Base-by-base conservation (phyloP, 768 basidiomycete species). In the Boletales sp. region DNA sequence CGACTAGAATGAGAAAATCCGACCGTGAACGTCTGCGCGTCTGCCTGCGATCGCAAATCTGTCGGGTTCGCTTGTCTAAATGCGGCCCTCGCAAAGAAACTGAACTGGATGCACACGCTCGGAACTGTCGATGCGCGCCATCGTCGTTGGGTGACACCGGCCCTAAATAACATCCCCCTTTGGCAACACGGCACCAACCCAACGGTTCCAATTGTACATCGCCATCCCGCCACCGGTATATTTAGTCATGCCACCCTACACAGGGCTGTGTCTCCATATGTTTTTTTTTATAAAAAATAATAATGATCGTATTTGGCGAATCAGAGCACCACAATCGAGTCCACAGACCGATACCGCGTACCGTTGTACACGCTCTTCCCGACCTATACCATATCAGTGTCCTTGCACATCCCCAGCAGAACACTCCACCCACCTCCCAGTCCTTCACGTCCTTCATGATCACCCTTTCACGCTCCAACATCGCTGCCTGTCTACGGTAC, bases 361-460 rank as follows among this genome's bases (percentile, higher is more conserved):
- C 85, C 86, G 74, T 88, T 79, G 80, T 94, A 97, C 12, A 89
- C 83, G 64, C 84, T 84, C 75, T 93, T 86, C 46, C 92, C 92
- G 55, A 78, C 76, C 94, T 97, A 73, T 15, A 29, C 39, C 34
- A 55, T 38, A 30, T 63, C 52, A 56, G 48, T 50, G 53, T 52
- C 54, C 49, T 45, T 42, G 41, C 31, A 27, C 24, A 27, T 27
- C 24, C 24, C 27, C 48, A 53, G 62, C 52, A 49, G 58, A 56
- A 54, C n/a, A n/a, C 59, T 45, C 58, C 38, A 77, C 92, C 67
- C 70, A 97, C 94, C 90, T 90, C 84, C 94, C 94, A 97, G 35
- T 83, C 90, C 49, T 79, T 77, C 44, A 97, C 93, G 59, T 92
- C 88, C 71, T 88, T 90, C 95, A 97, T 97, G 62, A 97, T 91